Evolutionary conservation across 805 yeast genomes (phyloP).

Genomic region (Babjeviella inositovora): DNA sequence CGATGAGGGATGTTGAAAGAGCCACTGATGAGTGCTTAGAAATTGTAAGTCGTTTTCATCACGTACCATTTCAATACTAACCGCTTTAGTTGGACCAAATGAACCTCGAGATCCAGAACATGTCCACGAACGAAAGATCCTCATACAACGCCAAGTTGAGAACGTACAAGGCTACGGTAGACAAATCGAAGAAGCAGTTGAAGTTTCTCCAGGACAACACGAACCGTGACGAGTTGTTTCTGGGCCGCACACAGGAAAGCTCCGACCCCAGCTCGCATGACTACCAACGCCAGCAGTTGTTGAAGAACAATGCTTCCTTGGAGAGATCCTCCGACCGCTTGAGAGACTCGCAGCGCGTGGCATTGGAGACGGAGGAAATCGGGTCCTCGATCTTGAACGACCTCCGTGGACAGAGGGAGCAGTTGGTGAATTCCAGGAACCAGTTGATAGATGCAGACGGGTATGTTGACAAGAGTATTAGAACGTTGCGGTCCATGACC

Average conservation of each 20-base stretch:
- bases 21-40: slow-evolving; percentile 73
- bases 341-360: slow-evolving; percentile 77
- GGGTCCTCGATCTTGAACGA: slow-evolving; percentile 87
- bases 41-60: slow-evolving; percentile 20
- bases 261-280: slow-evolving; percentile 23
- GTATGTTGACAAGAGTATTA: slow-evolving; percentile 78
- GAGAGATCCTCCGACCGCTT: slow-evolving; percentile 75
- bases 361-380: slow-evolving; percentile 80
- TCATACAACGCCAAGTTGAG: slow-evolving; percentile 63
- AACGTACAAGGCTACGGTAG: slow-evolving; percentile 45
- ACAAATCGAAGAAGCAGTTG: slow-evolving; percentile 35
- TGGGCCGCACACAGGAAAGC: slow-evolving; percentile 18
- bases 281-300: slow-evolving; percentile 65
- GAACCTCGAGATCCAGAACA: slow-evolving; percentile 70
- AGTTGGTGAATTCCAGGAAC: slow-evolving; percentile 71
- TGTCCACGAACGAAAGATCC: slow-evolving; percentile 64
- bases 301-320: slow-evolving; percentile 63
- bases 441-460: slow-evolving; percentile 83
- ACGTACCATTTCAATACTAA: too few relatives aligned
- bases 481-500: slow-evolving; percentile 82
- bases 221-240: slow-evolving; percentile 63
- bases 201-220: slow-evolving; percentile 48
- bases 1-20: slow-evolving; percentile 44
- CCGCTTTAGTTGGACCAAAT: slow-evolving; percentile 54
- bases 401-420: slow-evolving; percentile 86